Base-by-base conservation (phyloP, 495 filamentous ascomycete species). In the Haplographium delicatum region DNA sequence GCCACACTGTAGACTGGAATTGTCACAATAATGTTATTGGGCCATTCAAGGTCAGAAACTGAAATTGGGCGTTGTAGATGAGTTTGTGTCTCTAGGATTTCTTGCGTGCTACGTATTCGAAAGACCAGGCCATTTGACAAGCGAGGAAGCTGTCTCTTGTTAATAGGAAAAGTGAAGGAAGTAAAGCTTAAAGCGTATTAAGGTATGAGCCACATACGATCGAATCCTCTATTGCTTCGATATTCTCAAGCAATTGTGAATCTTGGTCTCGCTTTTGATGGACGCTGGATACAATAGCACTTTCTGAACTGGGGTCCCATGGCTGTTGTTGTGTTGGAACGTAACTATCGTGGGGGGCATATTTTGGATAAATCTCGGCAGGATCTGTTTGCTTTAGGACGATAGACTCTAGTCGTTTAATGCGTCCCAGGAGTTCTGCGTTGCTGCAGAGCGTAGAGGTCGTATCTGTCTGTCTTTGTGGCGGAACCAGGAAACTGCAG, bases 371-470 rank as follows among this genome's bases (percentile, higher is more conserved):
- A 15, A 51, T 35, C 1, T 34, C 42, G 22, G 41, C 43, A 19
- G 47, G 41, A 23, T 19, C 40, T 23, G 31, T 45, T 6, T 44
- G 54, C 28, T 31, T 31, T 65, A 74, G 68, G 45, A 72, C 58
- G 19, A 72, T 72, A 8, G 58, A 65, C 44, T 71, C 68, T 5
- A 72, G 64, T 58, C 64, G 59, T 23, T 68, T 62, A 19, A 56
- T 51, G 6, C 53, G 53, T 13, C 35, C 27, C 33, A 51, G 8
- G 33, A 56, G 23, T 46, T 56, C 53, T 2, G 53, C 47, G 23
- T 41, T 51, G 27, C 47, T 51, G 11, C 51, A 28, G 28, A 24
- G 20, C 45, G 30, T 15, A 5, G 30, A 35, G 15, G 65, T 64
- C 2, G 65, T 68, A 16, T 33, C 53, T 27, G 50, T 15, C 49